Evolutionary conservation across 2,329 filamentous ascomycete species (phyloP), one percentile per base, ranked within the genome.

Genomic region (Diplodia corticola): DNA sequence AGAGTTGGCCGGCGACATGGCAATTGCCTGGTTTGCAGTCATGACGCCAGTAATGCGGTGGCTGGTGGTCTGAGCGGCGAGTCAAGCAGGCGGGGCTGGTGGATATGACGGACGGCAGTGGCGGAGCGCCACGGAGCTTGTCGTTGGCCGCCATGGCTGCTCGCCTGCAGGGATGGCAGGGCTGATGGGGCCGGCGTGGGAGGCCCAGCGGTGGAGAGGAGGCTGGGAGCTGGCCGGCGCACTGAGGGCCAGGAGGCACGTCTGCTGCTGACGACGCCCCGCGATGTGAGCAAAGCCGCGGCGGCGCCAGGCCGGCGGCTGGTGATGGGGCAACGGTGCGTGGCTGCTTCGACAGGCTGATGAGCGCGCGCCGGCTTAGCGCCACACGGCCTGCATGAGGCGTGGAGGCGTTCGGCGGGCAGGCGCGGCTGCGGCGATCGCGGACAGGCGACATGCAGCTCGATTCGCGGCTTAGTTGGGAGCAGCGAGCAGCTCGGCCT

Each of bases 71-170:
- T 61, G 57, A 61, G 57, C 44, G 55, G 28, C 57, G 57, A 61
- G 57, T 61, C 57, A 61, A 20, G 44, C 44, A n/a, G 15, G 57
- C 57, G 57, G 57, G 57, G 57, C 57, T 50, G 57, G 57, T 61
- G 57, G 57, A 49, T 49, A 13, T 15, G 57, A n/a, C 20, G 57
- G 28, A 28, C 57, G 57, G 57, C 44, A 61, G 57, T 61, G 57
- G 57, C 57, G 57, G 57, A 33, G 55, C 57, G 57, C 57, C 57
- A 61, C 44, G 57, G 57, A 61, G 57, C 57, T 61, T 61, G 57
- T 61, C 48, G 57, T 61, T 61, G 57, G 57, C 26, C 24, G 28
- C 22, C n/a, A 12, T n/a, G 48, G 46, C 46, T 20, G 37, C 37
- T 22, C 9, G 37, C 28, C 57, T 24, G 57, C 57, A 61, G 57